Conservation (phyloP, 2,329 filamentous ascomycete genomes). For the Penicillium sp. region DNA sequence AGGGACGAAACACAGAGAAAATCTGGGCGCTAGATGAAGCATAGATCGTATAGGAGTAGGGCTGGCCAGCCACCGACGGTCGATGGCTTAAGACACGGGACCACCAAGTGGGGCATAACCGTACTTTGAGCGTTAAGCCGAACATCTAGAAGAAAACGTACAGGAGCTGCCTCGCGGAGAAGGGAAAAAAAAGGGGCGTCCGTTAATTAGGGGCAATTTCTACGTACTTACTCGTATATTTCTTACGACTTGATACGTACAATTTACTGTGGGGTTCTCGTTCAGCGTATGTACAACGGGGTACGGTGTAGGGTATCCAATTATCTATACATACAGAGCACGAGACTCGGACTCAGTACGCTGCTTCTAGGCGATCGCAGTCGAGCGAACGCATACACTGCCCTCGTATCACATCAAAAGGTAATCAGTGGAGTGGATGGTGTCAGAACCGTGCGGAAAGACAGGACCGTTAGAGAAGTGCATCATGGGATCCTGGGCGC, state of each 20-base stretch:
- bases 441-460: not conserved
- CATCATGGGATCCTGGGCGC: constrained; percentile 17
- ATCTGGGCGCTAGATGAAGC: constrained; percentile 1
- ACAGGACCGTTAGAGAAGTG: not conserved
- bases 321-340: too few relatives aligned
- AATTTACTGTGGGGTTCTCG: not conserved
- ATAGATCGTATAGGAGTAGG: constrained; percentile 17
- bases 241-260: not conserved
- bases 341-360: too few relatives aligned
- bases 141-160: constrained; percentile 11
- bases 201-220: constrained; percentile 24
- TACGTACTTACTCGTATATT: not conserved
- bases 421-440: not conserved
- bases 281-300: not conserved
- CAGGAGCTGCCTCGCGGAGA: not conserved
- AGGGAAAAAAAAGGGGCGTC: constrained; percentile 13
- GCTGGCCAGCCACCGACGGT: constrained; percentile 22
- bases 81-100: constrained; percentile 26
- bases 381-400: not conserved
- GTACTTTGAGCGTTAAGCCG: constrained; percentile 14
- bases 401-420: not conserved
- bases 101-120: constrained; percentile 17
- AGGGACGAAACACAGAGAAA: constrained; percentile 1
- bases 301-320: not conserved
- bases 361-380: not conserved